Conservation (phyloP, 208 protist genomes). For the Acanthamoeba divionensis region DNA sequence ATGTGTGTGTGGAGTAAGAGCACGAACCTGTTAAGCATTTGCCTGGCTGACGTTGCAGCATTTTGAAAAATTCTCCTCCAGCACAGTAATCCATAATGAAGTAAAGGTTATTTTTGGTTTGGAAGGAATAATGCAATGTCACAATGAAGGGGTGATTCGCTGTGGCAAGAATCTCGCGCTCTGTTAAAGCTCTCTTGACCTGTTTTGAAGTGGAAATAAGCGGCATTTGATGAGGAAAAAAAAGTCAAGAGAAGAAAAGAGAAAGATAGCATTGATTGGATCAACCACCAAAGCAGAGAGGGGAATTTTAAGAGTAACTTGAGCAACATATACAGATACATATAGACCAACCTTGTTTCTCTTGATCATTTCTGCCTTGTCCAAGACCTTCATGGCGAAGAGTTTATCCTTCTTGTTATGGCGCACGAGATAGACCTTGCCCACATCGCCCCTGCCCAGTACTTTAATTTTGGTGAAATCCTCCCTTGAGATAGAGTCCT, state of each 20-base stretch:
- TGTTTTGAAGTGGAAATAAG: not conserved
- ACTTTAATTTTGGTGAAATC: conserved; percentile 89
- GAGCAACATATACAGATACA: not conserved
- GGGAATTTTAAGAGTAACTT: not conserved
- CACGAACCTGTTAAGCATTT: conserved; percentile 60
- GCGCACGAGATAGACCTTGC: conserved; percentile 91
- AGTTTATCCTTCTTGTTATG: conserved; percentile 84
- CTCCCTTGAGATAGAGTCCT: not conserved
- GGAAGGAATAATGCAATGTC: conserved; percentile 73
- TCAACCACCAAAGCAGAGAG: not conserved
- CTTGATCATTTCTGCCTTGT: conserved; percentile 74
- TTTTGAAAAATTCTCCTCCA: conserved; percentile 75
- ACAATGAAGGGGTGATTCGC: conserved; percentile 75
- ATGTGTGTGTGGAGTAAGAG: not conserved
- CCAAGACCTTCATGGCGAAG: conserved; percentile 86
- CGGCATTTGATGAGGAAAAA: not conserved
- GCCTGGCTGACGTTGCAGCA: conserved; percentile 68
- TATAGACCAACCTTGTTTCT: conserved; percentile 63
- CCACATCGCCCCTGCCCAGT: conserved; percentile 90
- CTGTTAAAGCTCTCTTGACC: conserved; percentile 74
- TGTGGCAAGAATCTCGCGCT: conserved; percentile 72
- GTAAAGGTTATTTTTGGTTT: conserved; percentile 67
- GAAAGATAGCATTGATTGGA: not conserved
- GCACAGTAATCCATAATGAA: conserved; percentile 77
- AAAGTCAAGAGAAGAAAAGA: not conserved